These are phyloP conservation scores for Lentinula sp. DNA, from an alignment of 768 basidiomycete genomes.

Conservation along the genomic window DNA sequence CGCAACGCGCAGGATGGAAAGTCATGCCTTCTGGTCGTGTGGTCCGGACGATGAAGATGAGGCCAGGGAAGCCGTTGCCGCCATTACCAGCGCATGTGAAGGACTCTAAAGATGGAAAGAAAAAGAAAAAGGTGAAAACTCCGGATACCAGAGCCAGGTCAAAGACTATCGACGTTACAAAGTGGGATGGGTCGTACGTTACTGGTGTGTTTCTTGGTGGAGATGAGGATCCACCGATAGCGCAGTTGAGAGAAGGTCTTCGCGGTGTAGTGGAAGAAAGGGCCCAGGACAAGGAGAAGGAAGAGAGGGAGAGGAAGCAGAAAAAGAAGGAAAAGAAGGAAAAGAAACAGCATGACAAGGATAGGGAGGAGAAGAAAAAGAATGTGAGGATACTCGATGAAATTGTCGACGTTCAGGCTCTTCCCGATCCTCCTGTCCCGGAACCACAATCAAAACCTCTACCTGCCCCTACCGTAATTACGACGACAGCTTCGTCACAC, in stretches of 20 bases:
- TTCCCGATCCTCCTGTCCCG: not conserved
- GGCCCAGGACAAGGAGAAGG: no score
- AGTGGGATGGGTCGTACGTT: slow-evolving; percentile 64
- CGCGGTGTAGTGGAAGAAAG: slow-evolving; percentile 9
- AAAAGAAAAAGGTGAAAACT: slow-evolving; percentile 41
- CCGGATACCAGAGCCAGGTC: slow-evolving; percentile 54
- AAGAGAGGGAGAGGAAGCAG: slow-evolving; percentile 7
- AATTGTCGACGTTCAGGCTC: slow-evolving; percentile 7
- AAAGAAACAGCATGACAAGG: slow-evolving; percentile 2
- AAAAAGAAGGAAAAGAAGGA: slow-evolving; percentile 11
- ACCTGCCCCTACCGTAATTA: slow-evolving; percentile 6
- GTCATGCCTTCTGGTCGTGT: slow-evolving; percentile 62
- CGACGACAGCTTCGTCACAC: not conserved
- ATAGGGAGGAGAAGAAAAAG: slow-evolving; percentile 9
- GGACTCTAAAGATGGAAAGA: slow-evolving; percentile 25
- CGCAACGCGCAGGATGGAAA: slow-evolving; percentile 56
- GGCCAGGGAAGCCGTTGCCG: slow-evolving; percentile 58
- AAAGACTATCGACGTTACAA: slow-evolving; percentile 65
- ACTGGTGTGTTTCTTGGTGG: slow-evolving; percentile 60
- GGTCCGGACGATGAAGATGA: slow-evolving; percentile 62
- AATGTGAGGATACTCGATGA: slow-evolving; percentile 8
- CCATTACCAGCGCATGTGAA: slow-evolving; percentile 16
- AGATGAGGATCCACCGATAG: slow-evolving; percentile 2
- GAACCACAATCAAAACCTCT: not conserved
- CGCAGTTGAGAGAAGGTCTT: slow-evolving; percentile 11